These are phyloP conservation scores for Penicillium nordicum DNA, from an alignment of 2,329 filamentous ascomycete genomes.

Conservation along the genomic window DNA sequence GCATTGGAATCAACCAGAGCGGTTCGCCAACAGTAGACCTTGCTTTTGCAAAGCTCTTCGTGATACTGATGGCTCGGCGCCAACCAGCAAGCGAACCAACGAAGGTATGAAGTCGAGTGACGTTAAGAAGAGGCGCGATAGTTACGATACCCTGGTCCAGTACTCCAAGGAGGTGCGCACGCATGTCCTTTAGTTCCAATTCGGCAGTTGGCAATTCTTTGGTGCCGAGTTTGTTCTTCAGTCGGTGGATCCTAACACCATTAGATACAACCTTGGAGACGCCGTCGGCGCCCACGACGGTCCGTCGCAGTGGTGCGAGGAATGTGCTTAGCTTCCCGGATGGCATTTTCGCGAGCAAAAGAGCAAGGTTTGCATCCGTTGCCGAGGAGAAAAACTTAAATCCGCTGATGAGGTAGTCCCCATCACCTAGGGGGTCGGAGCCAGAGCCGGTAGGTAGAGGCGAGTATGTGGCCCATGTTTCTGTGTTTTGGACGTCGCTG, in stretches of 20 bases:
- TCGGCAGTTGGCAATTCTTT: conserved; percentile 68
- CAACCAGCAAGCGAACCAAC: conserved; percentile 37
- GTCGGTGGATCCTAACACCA: conserved; percentile 61
- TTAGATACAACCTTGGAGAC: conserved; percentile 51
- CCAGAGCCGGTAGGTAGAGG: conserved; percentile 10
- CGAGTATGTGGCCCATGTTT: conserved; percentile 33
- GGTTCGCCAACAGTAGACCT: conserved; percentile 37
- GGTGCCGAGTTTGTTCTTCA: conserved; percentile 72
- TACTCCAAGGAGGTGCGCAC: conserved; percentile 63
- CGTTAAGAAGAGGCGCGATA: conserved; percentile 65
- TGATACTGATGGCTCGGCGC: conserved; percentile 41
- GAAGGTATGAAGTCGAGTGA: conserved; percentile 53
- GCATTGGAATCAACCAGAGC: conserved; percentile 41
- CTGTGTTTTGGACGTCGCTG: conserved; percentile 35
- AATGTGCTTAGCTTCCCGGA: conserved; percentile 59
- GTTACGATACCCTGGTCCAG: conserved; percentile 66
- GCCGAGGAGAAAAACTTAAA: conserved; percentile 72
- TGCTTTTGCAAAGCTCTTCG: conserved; percentile 41
- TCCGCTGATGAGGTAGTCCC: conserved; percentile 52
- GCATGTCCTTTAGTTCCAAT: conserved; percentile 57
- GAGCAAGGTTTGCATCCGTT: conserved; percentile 61
- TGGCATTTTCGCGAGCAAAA: conserved; percentile 61
- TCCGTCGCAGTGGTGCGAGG: conserved; percentile 59
- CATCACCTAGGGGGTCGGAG: conserved; percentile 20
- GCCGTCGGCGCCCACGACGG: conserved; percentile 16